These are phyloP conservation scores for Coemansia furcata DNA, from an alignment of 192 early-diverging fungal genomes.

Conservation along the genomic window DNA sequence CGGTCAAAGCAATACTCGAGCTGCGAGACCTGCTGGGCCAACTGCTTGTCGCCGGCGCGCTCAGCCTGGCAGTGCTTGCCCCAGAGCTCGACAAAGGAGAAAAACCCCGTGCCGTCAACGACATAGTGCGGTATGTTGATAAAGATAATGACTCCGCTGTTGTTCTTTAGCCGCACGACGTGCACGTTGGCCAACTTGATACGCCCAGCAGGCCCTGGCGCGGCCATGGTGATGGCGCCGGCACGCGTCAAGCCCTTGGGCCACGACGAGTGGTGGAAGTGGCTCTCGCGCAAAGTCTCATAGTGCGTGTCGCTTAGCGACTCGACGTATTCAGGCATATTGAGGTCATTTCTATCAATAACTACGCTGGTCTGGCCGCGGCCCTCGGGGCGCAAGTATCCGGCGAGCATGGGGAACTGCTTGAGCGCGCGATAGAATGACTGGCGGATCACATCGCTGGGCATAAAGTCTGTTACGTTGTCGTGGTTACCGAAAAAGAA, in stretches of 20 bases:
- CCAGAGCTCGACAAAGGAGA: conserved; percentile 44
- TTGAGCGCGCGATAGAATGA: conserved; percentile 38
- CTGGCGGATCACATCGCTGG: conserved; percentile 16
- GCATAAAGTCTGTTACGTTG: conserved; percentile 36
- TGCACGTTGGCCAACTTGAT: conserved; percentile 34
- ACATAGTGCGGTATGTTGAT: conserved; percentile 46
- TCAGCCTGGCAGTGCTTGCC: conserved; percentile 20
- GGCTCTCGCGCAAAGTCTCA: conserved; percentile 13
- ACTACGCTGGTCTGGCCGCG: conserved; percentile 19
- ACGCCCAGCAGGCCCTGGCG: conserved; percentile 1
- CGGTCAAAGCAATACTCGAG: conserved; percentile 37
- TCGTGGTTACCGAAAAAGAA: conserved; percentile 37
- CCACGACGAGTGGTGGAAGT: conserved; percentile 45
- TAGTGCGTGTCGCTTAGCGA: conserved; percentile 15
- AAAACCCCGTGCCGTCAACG: conserved; percentile 43
- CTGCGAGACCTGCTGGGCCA: neutral
- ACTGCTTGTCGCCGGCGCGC: neutral
- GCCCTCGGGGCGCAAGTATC: conserved; percentile 17
- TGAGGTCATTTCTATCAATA: conserved; percentile 24
- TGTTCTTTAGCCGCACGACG: conserved; percentile 26
- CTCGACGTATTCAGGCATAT: conserved; percentile 49
- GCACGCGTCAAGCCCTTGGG: conserved; percentile 26
- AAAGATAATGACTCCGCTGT: conserved; percentile 41
- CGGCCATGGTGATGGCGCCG: conserved; percentile 30
- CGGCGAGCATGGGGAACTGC: conserved; percentile 35